Evolutionary conservation across 768 basidiomycete species (phyloP), one percentile per base, ranked within the genome.

Genomic region (Trametes coccinea): DNA sequence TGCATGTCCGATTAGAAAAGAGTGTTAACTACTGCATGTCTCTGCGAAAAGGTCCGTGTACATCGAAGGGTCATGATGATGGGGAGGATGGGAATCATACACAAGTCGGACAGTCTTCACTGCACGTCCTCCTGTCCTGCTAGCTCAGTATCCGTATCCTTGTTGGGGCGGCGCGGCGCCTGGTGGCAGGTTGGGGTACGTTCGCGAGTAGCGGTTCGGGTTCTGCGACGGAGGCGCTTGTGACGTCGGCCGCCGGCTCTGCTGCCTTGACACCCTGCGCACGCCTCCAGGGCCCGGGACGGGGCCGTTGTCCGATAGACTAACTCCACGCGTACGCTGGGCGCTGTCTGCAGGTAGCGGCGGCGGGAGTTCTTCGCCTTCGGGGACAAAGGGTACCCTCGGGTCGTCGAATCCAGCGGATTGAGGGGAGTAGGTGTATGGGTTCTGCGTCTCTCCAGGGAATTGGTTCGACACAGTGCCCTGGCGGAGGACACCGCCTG

Each of bases 261-360:
- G 70, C 49, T 82, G 84, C 67, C 91, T 78, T 49, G 90, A 83
- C 30, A 95, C 90, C 59, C 93, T 77, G 43, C 93, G 83, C 30
- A 94, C 93, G 55, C 89, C 88, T 16, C 90, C 87, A 8, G 86
- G 82, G 39, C 83, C 83, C 43, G 90, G 87, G 2, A 95, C 90
- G 41, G 92, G 93, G 13, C 95, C 95, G 67, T 84, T 77, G 66
- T 98, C 95, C 56, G 83, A 84, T 58, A 98, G 74, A 47, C 87
- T 87, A 50, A 97, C 81, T 27, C 95, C 93, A 10, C 90, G 83
- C 5, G 52, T 44, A 61, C 66, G 55, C 63, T 60, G 30, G 58
- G 30, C 29, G 41, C 41, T 43, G 62, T 52, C 57, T 58, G 50
- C 50, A 43, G 62, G 43, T 53, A 53, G 52, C 48, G 53, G 60